Base-by-base conservation (phyloP, 345 rosid genomes). In the Bruguiera sexangula region DNA sequence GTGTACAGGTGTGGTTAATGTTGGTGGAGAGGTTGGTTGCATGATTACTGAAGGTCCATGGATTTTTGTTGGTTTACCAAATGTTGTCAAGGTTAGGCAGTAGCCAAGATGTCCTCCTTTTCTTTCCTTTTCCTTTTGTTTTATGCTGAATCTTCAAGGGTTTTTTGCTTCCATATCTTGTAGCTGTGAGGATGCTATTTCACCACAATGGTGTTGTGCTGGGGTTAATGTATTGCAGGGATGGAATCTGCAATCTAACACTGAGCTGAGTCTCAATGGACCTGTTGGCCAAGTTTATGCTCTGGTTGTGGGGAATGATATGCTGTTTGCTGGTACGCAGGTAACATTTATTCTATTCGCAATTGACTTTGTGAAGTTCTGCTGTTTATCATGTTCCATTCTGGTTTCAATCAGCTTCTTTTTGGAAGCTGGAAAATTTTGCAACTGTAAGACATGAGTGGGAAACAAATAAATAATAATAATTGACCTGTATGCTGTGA, bases 1-100 rank as follows among this genome's bases (percentile, higher is more conserved):
- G 98, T 96, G 99, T 79, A 69, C 73, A 63, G 81, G 78, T 60
- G 88, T 84, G 46, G 50, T 83, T 67, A 39, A 56, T 27, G 11
- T 26, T n/a, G 34, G 63, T 59, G 96, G 95, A 54, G 97, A 96
- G 77, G 86, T 92, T 65, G 97, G 97, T 46, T 96, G 97, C 84
- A 80, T 96, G 85, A 85, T 96, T 59, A 90, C 73, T 75, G 99
- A 92, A 87, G 96, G 96, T 68, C 96, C 98, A 8, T 96, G 99
- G 98, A 78, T 96, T 48, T 90, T 96, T 79, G 88, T 90, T 77
- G 98, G 98, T 68, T 46, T 90, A 74, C 94, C 90, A 55, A 88
- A 96, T 89, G 48, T 84, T 76, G 89, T 96, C 37, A 96, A 90
- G 99, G 99, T 83, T 81, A 71, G 82, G 48, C 46, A 19, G 15